Evolutionary conservation across 2,329 filamentous ascomycete species (phyloP), one percentile per base, ranked within the genome.

Genomic region (Fusarium praegraminearum): DNA sequence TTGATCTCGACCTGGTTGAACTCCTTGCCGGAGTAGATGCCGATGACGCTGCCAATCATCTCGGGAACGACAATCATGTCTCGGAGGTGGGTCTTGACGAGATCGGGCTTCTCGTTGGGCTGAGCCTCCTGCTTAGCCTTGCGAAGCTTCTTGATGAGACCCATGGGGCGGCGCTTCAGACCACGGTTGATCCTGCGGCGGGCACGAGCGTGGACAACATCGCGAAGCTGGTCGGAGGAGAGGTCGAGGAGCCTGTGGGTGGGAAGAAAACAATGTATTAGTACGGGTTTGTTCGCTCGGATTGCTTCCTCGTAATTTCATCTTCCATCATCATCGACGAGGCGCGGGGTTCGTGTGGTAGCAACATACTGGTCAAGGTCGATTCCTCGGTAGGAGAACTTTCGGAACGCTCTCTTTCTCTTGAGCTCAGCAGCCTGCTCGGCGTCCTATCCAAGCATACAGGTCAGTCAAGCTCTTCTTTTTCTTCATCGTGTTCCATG

Each of bases 1-100:
- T 98, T 98, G 88, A 99, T 96, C 87, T 99, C 96, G 79, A 99
- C 94, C 90, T 98, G 95, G 92, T 99, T 99, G 93, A 99, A 99
- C 87, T 98, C 94, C 92, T 99, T 99, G 83, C 96, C 96, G 77
- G 93, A 97, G 93, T 99, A 99, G 89, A 99, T 96, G 83, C 94
- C 96, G 80, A 99, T 92, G 80, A 99, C 95, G 85, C 89, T 93
- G 80, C 96, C 96, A 83, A 99, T 99, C 96, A 99, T 98, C 90
- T 99, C 96, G 80, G 96, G 96, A 78, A 99, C 96, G 82, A 99
- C 91, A 84, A 99, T 98, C 96, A 99, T 99, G 89, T 99, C 92
- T 86, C 95, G 94, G 80, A 99, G 92, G 85, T 99, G 95, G 72
- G 95, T 99, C 92, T 98, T 98, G 89, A 98, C 95, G 80, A 96